Evolutionary conservation across 768 basidiomycete genomes (phyloP).

Genomic region (Termitomyces sp.): DNA sequence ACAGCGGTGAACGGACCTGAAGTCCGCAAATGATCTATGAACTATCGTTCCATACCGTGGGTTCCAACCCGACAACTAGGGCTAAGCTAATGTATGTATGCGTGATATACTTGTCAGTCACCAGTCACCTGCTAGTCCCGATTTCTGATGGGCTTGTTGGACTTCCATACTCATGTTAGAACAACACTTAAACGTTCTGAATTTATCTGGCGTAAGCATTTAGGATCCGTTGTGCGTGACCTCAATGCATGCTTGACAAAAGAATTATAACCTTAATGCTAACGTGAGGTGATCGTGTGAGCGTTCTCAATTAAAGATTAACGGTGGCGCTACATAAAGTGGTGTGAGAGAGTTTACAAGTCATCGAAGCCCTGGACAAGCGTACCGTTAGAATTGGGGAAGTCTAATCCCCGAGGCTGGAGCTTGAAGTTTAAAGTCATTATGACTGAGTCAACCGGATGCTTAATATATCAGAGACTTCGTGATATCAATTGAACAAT

Average conservation of each 20-base stretch:
- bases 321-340: not conserved
- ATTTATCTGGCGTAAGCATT: not conserved
- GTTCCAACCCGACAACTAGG: not conserved
- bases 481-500: no score
- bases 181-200: not conserved
- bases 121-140: no score
- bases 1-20: not conserved
- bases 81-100: not conserved
- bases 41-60: not conserved
- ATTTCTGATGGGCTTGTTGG: not conserved
- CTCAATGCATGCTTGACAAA: no score
- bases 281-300: not conserved
- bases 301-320: not conserved
- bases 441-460: not conserved
- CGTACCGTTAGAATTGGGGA: not conserved
- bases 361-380: not conserved
- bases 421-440: not conserved
- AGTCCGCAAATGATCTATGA: not conserved
- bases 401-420: not conserved
- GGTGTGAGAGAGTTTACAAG: not conserved
- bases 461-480: no score
- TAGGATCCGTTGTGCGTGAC: not conserved
- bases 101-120: not conserved
- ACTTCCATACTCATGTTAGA: no score
- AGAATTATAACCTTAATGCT: not conserved